phyloP scores from a whole-genome alignment of 768 basidiomycete genomes.

The Boletales sp. region DNA sequence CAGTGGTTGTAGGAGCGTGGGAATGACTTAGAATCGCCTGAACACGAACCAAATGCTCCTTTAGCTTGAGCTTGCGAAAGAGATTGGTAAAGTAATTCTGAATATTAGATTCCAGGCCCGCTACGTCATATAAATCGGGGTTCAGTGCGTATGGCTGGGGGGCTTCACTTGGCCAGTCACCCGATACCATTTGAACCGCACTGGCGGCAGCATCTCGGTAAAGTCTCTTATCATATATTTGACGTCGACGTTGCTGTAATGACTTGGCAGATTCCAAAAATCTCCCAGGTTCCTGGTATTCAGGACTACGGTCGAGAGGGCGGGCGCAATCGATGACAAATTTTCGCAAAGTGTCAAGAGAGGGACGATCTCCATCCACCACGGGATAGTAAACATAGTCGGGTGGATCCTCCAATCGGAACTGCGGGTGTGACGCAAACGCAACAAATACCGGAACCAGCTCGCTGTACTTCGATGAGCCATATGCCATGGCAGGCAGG shows the following conservation, averaged over 20 bases:
- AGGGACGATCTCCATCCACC: constrained; percentile 2
- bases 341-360: not conserved
- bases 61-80: no score
- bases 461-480: constrained; percentile 3
- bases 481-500: constrained; percentile 29
- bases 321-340: not conserved
- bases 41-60: no score
- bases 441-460: constrained; percentile 29
- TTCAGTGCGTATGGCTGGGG: no score
- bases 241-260: no score
- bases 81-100: no score
- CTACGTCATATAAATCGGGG: no score
- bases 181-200: no score
- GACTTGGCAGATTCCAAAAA: not conserved
- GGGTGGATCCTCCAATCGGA: constrained; percentile 11
- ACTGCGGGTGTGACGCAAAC: constrained; percentile 18
- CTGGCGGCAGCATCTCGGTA: no score
- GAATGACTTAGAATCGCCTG: not conserved
- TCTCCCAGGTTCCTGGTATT: not conserved
- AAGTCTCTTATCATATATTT: no score
- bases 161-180: no score
- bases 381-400: not conserved
- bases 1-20: no score
- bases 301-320: constrained; percentile 5
- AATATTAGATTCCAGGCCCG: no score